Conservation (phyloP, 306 rosid species). For the Fagus crenata region DNA sequence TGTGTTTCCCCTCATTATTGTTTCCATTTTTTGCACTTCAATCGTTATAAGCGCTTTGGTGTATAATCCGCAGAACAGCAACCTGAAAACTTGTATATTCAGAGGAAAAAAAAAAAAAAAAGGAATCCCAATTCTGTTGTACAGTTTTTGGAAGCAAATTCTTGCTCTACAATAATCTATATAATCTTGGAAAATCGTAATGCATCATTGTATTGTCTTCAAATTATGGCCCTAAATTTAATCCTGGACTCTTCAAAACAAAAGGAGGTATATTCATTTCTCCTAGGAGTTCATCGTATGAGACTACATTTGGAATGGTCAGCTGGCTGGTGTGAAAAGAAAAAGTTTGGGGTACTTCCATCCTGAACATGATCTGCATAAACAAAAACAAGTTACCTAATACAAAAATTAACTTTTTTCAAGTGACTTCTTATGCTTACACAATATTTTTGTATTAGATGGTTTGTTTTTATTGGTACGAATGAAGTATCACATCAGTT, state of each 20-base stretch:
- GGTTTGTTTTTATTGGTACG: no score
- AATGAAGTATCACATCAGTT: no score
- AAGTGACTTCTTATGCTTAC: no score
- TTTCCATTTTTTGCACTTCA: constrained; percentile 45
- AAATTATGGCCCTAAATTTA: no score
- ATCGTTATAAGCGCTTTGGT: constrained; percentile 38
- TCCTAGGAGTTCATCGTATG: not conserved
- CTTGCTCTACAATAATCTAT: not conserved
- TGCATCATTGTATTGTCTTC: no score
- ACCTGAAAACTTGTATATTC: constrained; percentile 48
- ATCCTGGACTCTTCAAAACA: no score
- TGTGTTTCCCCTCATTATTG: constrained; percentile 28
- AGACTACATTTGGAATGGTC: not conserved
- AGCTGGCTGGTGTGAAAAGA: not conserved
- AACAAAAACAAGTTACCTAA: no score
- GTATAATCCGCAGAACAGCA: constrained; percentile 31
- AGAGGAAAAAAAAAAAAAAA: not conserved
- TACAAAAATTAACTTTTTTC: no score
- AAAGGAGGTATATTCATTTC: no score
- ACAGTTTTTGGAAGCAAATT: constrained; percentile 41
- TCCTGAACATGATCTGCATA: no score
- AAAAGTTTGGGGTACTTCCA: not conserved
- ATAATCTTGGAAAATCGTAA: not conserved
- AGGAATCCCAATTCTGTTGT: constrained; percentile 45
- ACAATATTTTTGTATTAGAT: no score